Evolutionary conservation across 441 rosid species (phyloP).

Genomic region (Erysimum cheiri): DNA sequence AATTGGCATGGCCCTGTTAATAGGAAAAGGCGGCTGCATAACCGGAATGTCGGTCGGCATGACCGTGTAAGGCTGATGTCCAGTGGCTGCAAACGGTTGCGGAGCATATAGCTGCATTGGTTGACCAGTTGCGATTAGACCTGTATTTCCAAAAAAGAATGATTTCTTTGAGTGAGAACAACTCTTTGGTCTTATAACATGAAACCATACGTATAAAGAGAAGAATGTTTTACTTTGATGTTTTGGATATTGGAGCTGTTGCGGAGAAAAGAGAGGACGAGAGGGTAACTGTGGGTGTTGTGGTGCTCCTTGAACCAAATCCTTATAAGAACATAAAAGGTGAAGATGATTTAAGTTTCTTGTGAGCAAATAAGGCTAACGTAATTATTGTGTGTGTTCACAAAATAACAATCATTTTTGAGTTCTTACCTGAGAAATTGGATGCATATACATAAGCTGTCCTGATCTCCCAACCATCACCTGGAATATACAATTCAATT

Average conservation of each 20-base stretch:
- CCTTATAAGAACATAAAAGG: constrained; percentile 49
- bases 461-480: constrained; percentile 75
- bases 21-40: constrained; percentile 62
- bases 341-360: constrained; percentile 8
- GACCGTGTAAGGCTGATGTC: constrained; percentile 54
- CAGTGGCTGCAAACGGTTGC: constrained; percentile 54
- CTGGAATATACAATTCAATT: constrained; percentile 46
- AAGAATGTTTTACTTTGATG: constrained; percentile 61
- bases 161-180: background rate
- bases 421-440: constrained; percentile 70
- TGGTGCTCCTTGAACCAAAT: constrained; percentile 58
- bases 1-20: constrained; percentile 48
- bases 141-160: background rate
- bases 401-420: background rate
- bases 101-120: constrained; percentile 54
- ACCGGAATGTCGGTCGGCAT: constrained; percentile 57
- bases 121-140: constrained; percentile 49
- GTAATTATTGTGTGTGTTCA: background rate
- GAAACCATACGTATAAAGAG: background rate
- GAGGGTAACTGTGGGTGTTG: constrained; percentile 54
- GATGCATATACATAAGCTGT: constrained; percentile 72
- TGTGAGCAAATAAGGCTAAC: constrained; percentile 15
- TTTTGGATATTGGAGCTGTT: constrained; percentile 70
- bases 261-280: constrained; percentile 57
- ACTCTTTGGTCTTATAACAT: no score